Evolutionary conservation across 169 alveolate genomes (phyloP).

Genomic region (Cryptosporidium meleagridis): DNA sequence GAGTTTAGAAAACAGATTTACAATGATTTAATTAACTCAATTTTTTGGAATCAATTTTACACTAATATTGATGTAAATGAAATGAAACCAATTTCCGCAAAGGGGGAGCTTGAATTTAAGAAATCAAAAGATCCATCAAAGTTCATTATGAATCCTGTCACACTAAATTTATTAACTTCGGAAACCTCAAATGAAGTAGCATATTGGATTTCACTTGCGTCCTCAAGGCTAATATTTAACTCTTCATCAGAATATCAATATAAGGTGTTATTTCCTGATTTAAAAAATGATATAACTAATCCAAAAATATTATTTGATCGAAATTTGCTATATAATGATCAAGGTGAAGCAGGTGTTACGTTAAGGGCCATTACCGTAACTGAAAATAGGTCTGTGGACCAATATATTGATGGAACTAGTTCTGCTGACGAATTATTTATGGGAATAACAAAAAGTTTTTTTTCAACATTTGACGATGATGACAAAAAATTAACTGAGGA

Average conservation of each 20-base stretch:
- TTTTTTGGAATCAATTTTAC: conserved; percentile 42
- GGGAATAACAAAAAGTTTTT: background rate
- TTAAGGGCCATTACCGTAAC: conserved; percentile 42
- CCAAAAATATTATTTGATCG: conserved; percentile 19
- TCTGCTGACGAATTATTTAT: conserved; percentile 22
- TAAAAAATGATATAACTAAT: background rate
- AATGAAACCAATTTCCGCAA: conserved; percentile 32
- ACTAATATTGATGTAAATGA: conserved; percentile 20
- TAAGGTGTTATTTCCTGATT: conserved; percentile 16
- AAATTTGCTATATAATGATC: conserved; percentile 4
- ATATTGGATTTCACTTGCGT: conserved; percentile 39
- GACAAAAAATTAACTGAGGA: conserved; percentile 14
- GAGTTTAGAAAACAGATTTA: conserved; percentile 12
- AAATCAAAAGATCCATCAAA: background rate
- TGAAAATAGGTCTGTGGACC: conserved; percentile 8
- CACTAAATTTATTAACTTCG: conserved; percentile 12
- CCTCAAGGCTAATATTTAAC: conserved; percentile 15
- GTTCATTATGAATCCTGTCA: background rate
- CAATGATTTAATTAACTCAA: conserved; percentile 4
- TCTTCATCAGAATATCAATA: conserved; percentile 17
- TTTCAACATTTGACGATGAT: background rate
- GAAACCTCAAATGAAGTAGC: conserved; percentile 26
- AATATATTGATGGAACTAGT: background rate
- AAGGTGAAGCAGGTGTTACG: background rate
- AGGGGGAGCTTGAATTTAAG: background rate